Evolutionary conservation across 345 rosid species (phyloP).

Genomic region (Hibiscus trionum): DNA sequence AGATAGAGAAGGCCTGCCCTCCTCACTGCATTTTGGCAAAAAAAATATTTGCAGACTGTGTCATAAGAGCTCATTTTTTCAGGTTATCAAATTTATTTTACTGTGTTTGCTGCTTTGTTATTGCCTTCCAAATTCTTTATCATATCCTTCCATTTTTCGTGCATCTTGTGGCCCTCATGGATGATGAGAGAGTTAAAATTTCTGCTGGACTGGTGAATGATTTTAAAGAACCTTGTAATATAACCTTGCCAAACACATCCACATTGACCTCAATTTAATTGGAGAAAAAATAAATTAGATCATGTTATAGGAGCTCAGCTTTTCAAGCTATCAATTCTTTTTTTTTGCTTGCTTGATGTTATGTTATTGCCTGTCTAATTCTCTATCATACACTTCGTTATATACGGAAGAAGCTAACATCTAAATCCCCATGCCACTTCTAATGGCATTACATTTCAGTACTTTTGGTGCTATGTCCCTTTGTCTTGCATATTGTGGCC

Average conservation of each 20-base stretch:
- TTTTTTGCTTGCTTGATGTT: neutral
- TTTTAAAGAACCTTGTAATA: neutral
- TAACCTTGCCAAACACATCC: too few relatives aligned
- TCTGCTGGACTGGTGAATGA: neutral
- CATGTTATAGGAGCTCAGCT: too few relatives aligned
- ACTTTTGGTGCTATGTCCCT: neutral
- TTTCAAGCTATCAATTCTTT: neutral
- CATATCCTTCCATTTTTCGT: neutral
- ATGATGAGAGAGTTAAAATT: neutral
- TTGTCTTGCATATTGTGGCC: neutral
- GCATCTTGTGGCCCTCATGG: neutral
- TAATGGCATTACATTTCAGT: neutral
- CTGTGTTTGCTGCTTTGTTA: neutral
- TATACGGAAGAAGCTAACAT: neutral
- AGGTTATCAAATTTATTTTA: conserved; percentile 36
- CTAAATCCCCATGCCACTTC: neutral
- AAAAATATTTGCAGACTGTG: conserved; percentile 75
- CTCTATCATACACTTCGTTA: neutral
- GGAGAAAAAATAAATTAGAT: too few relatives aligned
- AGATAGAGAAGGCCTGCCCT: conserved; percentile 75
- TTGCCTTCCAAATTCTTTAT: neutral
- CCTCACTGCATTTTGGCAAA: conserved; percentile 84
- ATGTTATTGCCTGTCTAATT: neutral
- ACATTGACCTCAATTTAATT: too few relatives aligned
- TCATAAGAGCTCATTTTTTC: conserved; percentile 95